Evolutionary conservation across 2,329 filamentous ascomycete species (phyloP).

Genomic region (Lecanosticta acicola): DNA sequence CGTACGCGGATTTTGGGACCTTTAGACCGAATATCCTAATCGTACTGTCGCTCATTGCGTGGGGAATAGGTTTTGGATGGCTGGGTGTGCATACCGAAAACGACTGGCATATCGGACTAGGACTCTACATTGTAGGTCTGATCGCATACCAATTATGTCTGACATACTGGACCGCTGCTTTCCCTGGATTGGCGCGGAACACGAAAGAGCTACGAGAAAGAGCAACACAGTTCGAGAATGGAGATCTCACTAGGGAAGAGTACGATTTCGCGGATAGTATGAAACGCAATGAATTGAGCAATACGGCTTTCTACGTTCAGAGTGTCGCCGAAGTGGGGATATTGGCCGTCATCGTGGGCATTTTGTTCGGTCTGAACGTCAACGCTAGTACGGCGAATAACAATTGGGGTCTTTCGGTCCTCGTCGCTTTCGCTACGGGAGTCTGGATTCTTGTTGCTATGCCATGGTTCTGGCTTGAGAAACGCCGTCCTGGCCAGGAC

Average conservation of each 20-base stretch:
- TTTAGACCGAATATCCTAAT: constrained; percentile 60
- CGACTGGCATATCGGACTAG: constrained; percentile 57
- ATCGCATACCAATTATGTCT: constrained; percentile 62
- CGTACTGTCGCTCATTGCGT: constrained; percentile 56
- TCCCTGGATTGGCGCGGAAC: constrained; percentile 53
- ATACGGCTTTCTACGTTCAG: constrained; percentile 60
- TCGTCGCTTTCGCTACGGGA: constrained; percentile 60
- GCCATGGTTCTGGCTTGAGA: constrained; percentile 63
- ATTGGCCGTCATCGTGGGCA: constrained; percentile 58
- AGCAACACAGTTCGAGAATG: constrained; percentile 46
- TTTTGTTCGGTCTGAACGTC: constrained; percentile 57
- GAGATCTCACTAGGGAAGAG: constrained; percentile 52
- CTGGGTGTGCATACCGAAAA: constrained; percentile 56
- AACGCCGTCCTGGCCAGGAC: constrained; percentile 55
- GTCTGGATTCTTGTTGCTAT: constrained; percentile 59
- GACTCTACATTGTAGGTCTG: constrained; percentile 60
- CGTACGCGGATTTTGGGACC: constrained; percentile 58
- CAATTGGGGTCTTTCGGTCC: constrained; percentile 60
- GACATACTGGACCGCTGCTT: constrained; percentile 65
- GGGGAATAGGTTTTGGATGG: constrained; percentile 61
- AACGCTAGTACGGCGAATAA: constrained; percentile 56
- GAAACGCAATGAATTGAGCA: constrained; percentile 59
- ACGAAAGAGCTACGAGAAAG: constrained; percentile 46
- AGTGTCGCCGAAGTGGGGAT: constrained; percentile 58
- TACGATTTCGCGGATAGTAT: constrained; percentile 58